A percentile compares a stretch with the other conserved stretches of the same genome.
Evolutionary conservation across 2,329 filamentous ascomycete species (phyloP).

Genomic region (Sporothrix euskadiensis): DNA sequence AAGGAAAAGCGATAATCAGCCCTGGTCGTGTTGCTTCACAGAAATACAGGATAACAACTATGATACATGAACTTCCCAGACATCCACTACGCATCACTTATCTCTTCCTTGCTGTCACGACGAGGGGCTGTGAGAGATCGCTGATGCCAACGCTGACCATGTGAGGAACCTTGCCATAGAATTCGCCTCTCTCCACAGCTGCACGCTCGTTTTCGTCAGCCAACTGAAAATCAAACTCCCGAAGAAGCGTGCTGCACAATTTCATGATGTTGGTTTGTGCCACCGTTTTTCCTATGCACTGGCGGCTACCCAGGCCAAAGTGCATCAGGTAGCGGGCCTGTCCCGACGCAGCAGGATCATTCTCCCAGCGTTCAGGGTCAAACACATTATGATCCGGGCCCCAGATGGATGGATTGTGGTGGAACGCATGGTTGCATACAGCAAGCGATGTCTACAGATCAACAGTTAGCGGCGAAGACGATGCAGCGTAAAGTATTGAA

Average conservation of each 20-base stretch:
- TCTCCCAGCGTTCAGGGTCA: slow-evolving; percentile 37
- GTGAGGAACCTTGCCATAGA: slow-evolving; percentile 28
- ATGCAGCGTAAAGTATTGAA: no score
- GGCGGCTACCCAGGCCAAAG: slow-evolving; percentile 40
- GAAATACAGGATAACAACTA: no score
- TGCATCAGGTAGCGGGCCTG: slow-evolving; percentile 39
- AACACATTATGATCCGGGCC: slow-evolving; percentile 39
- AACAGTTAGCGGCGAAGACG: background rate
- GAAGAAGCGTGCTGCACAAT: slow-evolving; percentile 38
- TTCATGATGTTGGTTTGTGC: slow-evolving; percentile 42
- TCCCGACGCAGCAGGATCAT: slow-evolving; percentile 25
- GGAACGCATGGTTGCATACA: slow-evolving; percentile 40
- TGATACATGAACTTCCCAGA: no score
- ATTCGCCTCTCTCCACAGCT: slow-evolving; percentile 22
- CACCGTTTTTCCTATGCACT: slow-evolving; percentile 42
- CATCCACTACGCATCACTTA: background rate
- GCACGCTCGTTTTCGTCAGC: slow-evolving; percentile 33
- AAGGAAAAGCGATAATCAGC: no score
- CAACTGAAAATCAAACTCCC: slow-evolving; percentile 39
- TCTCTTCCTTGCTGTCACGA: slow-evolving; percentile 19
- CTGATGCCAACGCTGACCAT: slow-evolving; percentile 33
- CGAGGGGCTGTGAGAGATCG: slow-evolving; percentile 29
- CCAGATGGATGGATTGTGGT: slow-evolving; percentile 40
- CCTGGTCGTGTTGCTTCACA: no score
- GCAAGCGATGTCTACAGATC: slow-evolving; percentile 28